phyloP scores from a whole-genome alignment of 352 stramenopile genomes.

The Peronosclerospora sorghi region DNA sequence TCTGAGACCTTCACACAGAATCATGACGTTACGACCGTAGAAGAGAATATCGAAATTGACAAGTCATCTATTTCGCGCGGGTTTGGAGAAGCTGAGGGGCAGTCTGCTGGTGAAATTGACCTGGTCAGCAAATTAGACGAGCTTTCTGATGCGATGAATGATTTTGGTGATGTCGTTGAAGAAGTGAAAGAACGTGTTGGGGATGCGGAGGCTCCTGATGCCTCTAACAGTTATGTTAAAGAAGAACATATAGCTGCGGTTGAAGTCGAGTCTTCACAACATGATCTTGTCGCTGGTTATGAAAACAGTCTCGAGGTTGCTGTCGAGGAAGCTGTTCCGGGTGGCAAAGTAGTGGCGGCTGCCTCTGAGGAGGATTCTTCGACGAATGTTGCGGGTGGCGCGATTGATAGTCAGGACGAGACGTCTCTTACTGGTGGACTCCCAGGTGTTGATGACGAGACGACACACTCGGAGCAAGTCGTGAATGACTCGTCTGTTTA shows the following conservation, averaged over 20 bases:
- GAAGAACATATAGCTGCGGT: background rate
- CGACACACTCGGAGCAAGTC: background rate
- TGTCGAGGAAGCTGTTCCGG: constrained; percentile 1
- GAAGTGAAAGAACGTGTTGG: constrained; percentile 1
- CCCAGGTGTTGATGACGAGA: constrained; percentile 1
- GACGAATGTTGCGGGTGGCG: background rate
- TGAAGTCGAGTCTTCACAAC: background rate
- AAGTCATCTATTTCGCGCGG: background rate
- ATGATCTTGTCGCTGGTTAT: constrained; percentile 1
- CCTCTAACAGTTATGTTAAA: background rate
- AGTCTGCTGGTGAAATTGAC: constrained; percentile 2
- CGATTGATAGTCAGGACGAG: constrained; percentile 1
- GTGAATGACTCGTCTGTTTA: background rate
- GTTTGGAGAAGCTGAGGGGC: constrained; percentile 4
- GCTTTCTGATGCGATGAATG: constrained; percentile 9
- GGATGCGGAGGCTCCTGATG: background rate
- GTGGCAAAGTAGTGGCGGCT: background rate
- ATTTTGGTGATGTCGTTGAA: constrained; percentile 1
- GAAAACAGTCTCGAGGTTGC: background rate
- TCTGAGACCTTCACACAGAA: no score
- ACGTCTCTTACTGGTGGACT: background rate
- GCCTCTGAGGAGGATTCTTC: background rate
- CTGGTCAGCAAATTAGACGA: constrained; percentile 2
- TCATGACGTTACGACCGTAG: no score
- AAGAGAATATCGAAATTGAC: background rate